A percentile compares a stretch with the other conserved stretches of the same genome.
These are phyloP conservation scores for Jaenimonas drosophilae DNA, from an alignment of 208 protist species.

Conservation along the genomic window DNA sequence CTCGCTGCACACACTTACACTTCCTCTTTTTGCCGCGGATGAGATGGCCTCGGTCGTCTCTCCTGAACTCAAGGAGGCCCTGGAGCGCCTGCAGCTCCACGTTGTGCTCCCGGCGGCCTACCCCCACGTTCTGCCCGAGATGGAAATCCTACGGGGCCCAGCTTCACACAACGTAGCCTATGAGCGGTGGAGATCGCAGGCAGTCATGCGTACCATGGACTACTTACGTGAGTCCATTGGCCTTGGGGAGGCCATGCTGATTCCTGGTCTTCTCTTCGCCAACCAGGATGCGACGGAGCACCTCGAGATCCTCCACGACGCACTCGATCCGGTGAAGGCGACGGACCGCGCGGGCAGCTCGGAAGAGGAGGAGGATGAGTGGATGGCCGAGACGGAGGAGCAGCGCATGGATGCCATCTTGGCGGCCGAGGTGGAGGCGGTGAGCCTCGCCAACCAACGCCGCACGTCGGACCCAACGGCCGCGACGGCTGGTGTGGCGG, in stretches of 20 bases:
- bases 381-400: not conserved
- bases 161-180: conserved; percentile 24
- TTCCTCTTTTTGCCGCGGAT: conserved; percentile 32
- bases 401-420: not conserved
- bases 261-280: conserved; percentile 51
- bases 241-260: conserved; percentile 37
- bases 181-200: conserved; percentile 42
- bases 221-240: conserved; percentile 46
- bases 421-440: conserved; percentile 2
- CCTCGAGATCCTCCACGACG: conserved; percentile 14
- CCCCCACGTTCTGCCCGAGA: conserved; percentile 30
- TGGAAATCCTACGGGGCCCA: conserved; percentile 38
- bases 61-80: conserved; percentile 5
- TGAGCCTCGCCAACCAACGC: not conserved
- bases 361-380: not conserved
- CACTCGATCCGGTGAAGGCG: conserved; percentile 12
- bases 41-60: conserved; percentile 8
- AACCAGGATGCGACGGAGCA: conserved; percentile 22
- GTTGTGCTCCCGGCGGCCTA: conserved; percentile 38
- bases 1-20: too few relatives aligned
- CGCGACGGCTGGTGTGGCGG: not conserved
- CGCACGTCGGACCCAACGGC: not conserved
- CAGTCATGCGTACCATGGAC: conserved; percentile 17
- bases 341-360: conserved; percentile 4
- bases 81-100: conserved; percentile 30